A percentile compares a stretch with the other conserved stretches of the same genome.
Conservation (phyloP, 2,329 filamentous ascomycete species). For the Cytospora piceae region DNA sequence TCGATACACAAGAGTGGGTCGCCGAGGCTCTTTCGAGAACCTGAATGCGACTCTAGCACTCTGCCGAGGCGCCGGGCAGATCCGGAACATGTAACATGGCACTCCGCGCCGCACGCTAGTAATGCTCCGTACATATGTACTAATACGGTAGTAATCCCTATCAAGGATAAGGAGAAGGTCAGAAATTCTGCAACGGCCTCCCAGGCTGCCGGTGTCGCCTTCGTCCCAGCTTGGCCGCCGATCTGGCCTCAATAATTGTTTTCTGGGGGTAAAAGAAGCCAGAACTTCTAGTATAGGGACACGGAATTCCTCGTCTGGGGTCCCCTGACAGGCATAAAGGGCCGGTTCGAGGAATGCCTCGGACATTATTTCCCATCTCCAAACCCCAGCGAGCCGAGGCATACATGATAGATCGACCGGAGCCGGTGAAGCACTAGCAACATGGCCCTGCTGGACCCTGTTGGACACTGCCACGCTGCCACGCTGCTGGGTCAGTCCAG, state of each 20-base stretch:
- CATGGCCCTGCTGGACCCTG: neutral
- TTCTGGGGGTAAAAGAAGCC: too few relatives aligned
- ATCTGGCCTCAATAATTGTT: neutral
- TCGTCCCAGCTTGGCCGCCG: neutral
- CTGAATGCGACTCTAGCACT: conserved; percentile 11
- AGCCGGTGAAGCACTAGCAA: neutral
- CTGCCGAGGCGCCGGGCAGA: conserved; percentile 25
- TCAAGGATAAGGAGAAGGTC: neutral
- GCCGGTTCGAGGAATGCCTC: neutral
- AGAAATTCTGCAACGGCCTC: conserved; percentile 1
- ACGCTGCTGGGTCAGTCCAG: too few relatives aligned
- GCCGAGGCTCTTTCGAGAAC: conserved; percentile 22
- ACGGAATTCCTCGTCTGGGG: too few relatives aligned
- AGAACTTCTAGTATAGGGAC: too few relatives aligned
- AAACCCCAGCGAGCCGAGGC: conserved; percentile 23
- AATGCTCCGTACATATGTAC: too few relatives aligned
- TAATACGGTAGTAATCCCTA: neutral
- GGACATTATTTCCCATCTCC: conserved; percentile 14
- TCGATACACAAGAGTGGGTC: conserved; percentile 13
- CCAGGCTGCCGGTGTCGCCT: neutral
- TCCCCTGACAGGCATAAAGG: too few relatives aligned
- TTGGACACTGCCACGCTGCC: too few relatives aligned
- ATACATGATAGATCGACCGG: conserved; percentile 9
- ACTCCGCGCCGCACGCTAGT: too few relatives aligned
- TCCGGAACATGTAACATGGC: neutral